Percentiles rank a stretch among this genome's conserved stretches.
Evolutionary conservation across 257 asterid species (phyloP).

Genomic region (Echites panduratus): DNA sequence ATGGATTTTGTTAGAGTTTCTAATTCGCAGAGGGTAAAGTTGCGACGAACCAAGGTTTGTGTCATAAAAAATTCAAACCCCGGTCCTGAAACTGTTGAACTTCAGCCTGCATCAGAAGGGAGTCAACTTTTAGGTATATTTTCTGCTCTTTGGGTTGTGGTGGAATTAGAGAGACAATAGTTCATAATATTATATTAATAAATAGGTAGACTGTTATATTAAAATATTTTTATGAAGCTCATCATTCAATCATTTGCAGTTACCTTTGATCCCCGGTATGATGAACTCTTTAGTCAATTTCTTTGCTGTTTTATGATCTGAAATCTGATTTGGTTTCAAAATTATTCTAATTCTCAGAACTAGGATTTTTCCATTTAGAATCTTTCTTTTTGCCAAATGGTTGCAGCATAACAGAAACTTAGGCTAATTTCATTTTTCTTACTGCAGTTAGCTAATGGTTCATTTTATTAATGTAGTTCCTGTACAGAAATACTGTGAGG

Average conservation of each 20-base stretch:
- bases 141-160: background rate
- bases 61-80: conserved; percentile 67
- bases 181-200: background rate
- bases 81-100: conserved; percentile 77
- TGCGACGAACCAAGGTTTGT: conserved; percentile 52
- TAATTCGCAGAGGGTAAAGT: conserved; percentile 58
- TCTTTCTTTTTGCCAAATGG: background rate
- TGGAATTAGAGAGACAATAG: background rate
- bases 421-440: background rate
- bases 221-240: background rate
- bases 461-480: conserved; percentile 56
- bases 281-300: background rate
- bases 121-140: conserved; percentile 78
- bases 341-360: background rate
- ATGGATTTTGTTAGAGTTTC: conserved; percentile 65
- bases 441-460: conserved; percentile 11
- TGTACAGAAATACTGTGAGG: conserved; percentile 88
- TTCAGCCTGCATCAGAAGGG: conserved; percentile 92
- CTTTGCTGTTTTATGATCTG: conserved; percentile 1
- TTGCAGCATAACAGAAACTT: background rate
- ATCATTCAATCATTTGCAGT: background rate
- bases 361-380: background rate
- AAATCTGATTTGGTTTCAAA: background rate
- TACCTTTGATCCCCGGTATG: too few species aligned
- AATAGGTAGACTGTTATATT: background rate